Base-by-base conservation (phyloP, 2,329 filamentous ascomycete species). In the Parafenestella ontariensis region DNA sequence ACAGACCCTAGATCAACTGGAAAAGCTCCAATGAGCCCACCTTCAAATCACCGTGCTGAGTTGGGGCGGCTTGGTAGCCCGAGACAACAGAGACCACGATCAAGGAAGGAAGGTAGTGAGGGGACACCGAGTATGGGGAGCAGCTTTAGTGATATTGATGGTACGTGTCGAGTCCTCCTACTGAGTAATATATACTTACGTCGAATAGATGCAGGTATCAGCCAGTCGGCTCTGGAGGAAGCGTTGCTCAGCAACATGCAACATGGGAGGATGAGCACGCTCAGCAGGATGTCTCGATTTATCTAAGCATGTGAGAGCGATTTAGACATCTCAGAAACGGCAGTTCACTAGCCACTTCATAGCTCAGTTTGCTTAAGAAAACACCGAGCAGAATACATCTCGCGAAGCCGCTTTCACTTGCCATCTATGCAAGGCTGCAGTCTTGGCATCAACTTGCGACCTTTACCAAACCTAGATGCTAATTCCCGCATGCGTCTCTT, bases 111-210 rank as follows among this genome's bases (percentile, higher is more conserved):
- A 21, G 71, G 71, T 5, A 75, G 72, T 40, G 72, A 75, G 40
- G 72, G 71, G 1, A 70, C 70, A 2, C 72, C 71, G 13, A 75
- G 72, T 37, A 75, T 75, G 70, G 89, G 90, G 1, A 94, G 90
- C 72, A 93, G 90, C 65, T 95, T 92, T 67, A 94, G 90, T 75
- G 91, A 95, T 77, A 82, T 96, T 39, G 91, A 94, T 71, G 90
- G 89, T 83, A 73, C 62, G 70, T 66, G 36, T 37, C 17, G 24
- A 31, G 11, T 13, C n/a, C 7, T 46, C n/a, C 7, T 21, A 23
- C n/a, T n/a, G n/a, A n/a, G n/a, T 40, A 24, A 23, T 39, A 31
- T 58, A 51, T 51, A 59, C 58, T 44, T 34, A 49, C 9, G 42
- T 39, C 15, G 28, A 17, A 29, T 18, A 90, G 90, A 93, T 80